These are phyloP conservation scores for Chytriomyces sp. DNA, from an alignment of 192 early-diverging fungal species.

Conservation along the genomic window DNA sequence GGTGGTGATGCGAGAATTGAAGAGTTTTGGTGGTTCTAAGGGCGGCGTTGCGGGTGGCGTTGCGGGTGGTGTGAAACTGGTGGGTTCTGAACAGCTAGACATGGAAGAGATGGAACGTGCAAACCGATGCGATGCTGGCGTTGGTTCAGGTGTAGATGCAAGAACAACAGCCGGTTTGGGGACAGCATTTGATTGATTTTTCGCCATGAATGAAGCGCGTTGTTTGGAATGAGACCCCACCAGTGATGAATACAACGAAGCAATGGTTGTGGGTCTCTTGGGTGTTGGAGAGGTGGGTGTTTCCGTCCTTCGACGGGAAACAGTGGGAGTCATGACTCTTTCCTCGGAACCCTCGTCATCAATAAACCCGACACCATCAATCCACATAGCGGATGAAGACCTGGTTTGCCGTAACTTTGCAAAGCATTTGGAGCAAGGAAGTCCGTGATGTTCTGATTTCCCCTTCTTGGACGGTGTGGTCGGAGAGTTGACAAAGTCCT, in stretches of 20 bases:
- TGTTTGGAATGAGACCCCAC: neutral
- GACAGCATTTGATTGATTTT: neutral
- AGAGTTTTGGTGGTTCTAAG: neutral
- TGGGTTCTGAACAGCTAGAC: neutral
- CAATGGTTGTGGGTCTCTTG: neutral
- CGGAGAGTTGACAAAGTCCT: neutral
- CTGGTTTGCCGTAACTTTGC: constrained; percentile 3
- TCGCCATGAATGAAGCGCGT: neutral
- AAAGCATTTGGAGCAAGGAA: neutral
- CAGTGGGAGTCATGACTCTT: neutral
- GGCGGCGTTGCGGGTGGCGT: no score
- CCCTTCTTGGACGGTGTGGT: neutral
- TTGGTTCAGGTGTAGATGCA: neutral
- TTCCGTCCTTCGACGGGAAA: constrained; percentile 4
- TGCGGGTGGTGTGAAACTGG: no score
- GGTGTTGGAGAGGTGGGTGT: neutral
- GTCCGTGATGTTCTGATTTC: neutral
- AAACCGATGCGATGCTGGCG: neutral
- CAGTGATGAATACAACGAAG: neutral
- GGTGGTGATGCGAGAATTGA: neutral
- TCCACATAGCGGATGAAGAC: neutral
- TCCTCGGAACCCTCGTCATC: neutral
- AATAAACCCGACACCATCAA: constrained; percentile 10
- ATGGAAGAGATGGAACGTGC: neutral
- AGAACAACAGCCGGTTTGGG: neutral